These are phyloP conservation scores for Solanum ossicruentum DNA, from an alignment of 257 asterid genomes.

Conservation along the genomic window DNA sequence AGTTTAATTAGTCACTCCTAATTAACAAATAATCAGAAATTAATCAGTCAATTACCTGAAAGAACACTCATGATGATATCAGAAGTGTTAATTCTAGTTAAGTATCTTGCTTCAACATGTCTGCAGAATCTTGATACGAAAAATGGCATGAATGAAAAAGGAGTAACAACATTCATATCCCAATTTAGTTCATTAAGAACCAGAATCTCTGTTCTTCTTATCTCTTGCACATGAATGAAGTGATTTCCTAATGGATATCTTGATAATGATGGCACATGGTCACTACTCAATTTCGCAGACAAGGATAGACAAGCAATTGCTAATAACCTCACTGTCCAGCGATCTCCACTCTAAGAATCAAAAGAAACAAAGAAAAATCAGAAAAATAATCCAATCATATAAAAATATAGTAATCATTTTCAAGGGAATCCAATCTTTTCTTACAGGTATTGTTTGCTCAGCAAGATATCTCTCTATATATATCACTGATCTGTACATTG, in stretches of 20 bases:
- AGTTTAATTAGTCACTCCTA: not conserved
- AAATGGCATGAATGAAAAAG: slow-evolving; percentile 24
- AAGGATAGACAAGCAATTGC: slow-evolving; percentile 48
- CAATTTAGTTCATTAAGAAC: slow-evolving; percentile 43
- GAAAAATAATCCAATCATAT: not conserved
- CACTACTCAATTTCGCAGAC: slow-evolving; percentile 62
- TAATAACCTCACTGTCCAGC: slow-evolving; percentile 31
- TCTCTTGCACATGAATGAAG: not conserved
- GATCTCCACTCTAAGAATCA: slow-evolving; percentile 8
- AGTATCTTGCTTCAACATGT: not conserved
- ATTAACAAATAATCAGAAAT: not conserved
- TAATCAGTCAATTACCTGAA: not conserved
- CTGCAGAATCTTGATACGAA: not conserved
- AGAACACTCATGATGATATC: not conserved
- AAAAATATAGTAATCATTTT: not conserved
- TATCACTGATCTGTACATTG: slow-evolving; percentile 35
- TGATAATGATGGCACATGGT: slow-evolving; percentile 15
- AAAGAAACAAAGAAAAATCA: not conserved
- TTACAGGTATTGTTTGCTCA: slow-evolving; percentile 33
- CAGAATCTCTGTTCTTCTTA: not conserved
- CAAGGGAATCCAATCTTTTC: not conserved
- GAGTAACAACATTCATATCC: slow-evolving; percentile 39
- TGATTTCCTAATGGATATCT: slow-evolving; percentile 14
- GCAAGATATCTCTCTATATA: slow-evolving; percentile 50
- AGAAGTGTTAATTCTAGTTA: not conserved